Conservation (phyloP, 768 basidiomycete genomes). For the Suillus weaverae region DNA sequence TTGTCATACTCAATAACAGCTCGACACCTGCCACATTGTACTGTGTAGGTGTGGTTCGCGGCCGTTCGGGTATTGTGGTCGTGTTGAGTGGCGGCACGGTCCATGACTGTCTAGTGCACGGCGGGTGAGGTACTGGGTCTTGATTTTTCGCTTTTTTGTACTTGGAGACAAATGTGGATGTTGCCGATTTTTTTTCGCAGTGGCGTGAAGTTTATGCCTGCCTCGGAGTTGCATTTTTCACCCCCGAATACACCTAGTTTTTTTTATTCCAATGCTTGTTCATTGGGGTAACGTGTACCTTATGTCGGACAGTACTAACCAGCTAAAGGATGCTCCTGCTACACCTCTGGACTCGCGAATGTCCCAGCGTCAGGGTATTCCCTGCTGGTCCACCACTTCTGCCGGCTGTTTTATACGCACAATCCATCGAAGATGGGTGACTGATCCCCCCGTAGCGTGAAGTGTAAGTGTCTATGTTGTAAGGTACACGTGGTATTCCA, state of each 20-base stretch:
- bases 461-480: neutral
- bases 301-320: neutral
- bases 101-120: slow-evolving; percentile 13
- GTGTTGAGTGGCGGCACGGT: slow-evolving; percentile 4
- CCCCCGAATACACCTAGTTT: neutral
- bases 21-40: slow-evolving; percentile 25
- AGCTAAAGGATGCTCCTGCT: neutral
- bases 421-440: neutral
- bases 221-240: slow-evolving; percentile 1
- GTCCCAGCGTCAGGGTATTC: neutral
- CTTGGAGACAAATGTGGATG: neutral
- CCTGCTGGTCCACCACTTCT: neutral
- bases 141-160: neutral
- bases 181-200: neutral
- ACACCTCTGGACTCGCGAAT: neutral
- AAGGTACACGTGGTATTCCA: neutral
- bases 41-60: neutral
- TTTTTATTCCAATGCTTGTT: neutral
- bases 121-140: neutral
- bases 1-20: slow-evolving; percentile 28
- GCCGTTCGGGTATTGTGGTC: neutral
- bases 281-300: neutral
- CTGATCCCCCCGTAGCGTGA: neutral
- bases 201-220: neutral
- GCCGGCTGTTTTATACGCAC: neutral